A percentile compares a stretch with the other conserved stretches of the same genome.
Conservation (phyloP, 2,329 filamentous ascomycete species). For the Sclerotinia trifoliorum region DNA sequence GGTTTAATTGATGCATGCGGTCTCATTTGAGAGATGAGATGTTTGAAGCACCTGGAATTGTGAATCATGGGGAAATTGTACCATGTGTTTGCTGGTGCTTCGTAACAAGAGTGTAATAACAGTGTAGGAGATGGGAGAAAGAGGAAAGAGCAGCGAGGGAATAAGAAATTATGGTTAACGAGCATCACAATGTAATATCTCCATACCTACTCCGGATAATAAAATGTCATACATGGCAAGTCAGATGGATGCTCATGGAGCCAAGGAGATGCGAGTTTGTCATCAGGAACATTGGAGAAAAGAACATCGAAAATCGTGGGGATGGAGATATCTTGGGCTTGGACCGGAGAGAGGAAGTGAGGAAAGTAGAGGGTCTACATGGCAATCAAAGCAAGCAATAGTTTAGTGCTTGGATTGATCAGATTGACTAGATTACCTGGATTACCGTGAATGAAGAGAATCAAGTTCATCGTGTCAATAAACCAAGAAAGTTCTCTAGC, state of each 20-base stretch:
- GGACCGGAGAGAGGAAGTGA: background rate
- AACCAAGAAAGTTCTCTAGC: background rate
- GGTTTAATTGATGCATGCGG: background rate
- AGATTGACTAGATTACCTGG: background rate
- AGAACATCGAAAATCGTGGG: background rate
- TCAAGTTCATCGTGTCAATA: background rate
- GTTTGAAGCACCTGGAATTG: background rate
- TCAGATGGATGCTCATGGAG: background rate
- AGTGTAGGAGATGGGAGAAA: background rate
- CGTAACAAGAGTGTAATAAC: background rate
- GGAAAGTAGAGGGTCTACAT: no score
- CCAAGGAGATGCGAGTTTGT: background rate
- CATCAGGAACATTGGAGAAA: background rate
- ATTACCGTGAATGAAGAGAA: no score
- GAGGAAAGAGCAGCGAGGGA: background rate
- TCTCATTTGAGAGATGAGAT: background rate
- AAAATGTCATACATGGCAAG: background rate
- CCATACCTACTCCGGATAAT: no score
- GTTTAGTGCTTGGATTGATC: background rate
- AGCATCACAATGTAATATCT: background rate
- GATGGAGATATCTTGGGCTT: constrained; percentile 12
- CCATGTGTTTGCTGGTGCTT: constrained; percentile 1
- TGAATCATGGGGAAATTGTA: constrained; percentile 3
- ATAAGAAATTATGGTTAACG: background rate
- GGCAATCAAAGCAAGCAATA: background rate